Evolutionary conservation across 148 eudicot genomes (phyloP).

Genomic region (Diospyros kaki): DNA sequence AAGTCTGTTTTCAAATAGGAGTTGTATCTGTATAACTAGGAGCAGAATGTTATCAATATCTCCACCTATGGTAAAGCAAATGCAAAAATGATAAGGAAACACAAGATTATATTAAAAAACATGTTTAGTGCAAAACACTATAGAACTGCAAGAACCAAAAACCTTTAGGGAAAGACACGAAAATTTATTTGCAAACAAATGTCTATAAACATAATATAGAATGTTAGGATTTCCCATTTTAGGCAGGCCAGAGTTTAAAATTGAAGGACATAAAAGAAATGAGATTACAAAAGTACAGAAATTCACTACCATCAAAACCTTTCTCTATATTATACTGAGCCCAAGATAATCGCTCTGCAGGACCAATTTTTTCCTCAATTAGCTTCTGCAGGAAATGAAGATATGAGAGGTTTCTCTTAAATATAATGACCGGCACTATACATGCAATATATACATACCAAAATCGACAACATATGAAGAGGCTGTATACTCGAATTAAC

Average conservation of each 20-base stretch:
- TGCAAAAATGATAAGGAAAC: neutral
- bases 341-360: conserved; percentile 31
- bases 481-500: conserved; percentile 42
- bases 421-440: neutral
- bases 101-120: neutral
- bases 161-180: neutral
- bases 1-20: neutral
- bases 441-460: conserved; percentile 24
- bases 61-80: neutral
- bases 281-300: neutral
- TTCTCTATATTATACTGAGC: conserved; percentile 27
- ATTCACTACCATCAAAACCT: conserved; percentile 33
- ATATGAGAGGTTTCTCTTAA: neutral
- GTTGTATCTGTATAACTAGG: neutral
- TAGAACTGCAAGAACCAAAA: neutral
- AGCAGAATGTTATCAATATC: neutral
- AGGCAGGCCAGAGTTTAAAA: neutral
- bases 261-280: neutral
- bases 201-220: neutral
- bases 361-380: conserved; percentile 31
- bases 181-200: neutral
- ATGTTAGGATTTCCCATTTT: neutral
- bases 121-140: neutral
- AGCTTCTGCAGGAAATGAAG: conserved; percentile 20
- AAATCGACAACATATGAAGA: conserved; percentile 29